A percentile compares a stretch with the other conserved stretches of the same genome.
phyloP scores from a whole-genome alignment of 1,284 basidiomycete genomes.

The Leccinum angustisporum region DNA sequence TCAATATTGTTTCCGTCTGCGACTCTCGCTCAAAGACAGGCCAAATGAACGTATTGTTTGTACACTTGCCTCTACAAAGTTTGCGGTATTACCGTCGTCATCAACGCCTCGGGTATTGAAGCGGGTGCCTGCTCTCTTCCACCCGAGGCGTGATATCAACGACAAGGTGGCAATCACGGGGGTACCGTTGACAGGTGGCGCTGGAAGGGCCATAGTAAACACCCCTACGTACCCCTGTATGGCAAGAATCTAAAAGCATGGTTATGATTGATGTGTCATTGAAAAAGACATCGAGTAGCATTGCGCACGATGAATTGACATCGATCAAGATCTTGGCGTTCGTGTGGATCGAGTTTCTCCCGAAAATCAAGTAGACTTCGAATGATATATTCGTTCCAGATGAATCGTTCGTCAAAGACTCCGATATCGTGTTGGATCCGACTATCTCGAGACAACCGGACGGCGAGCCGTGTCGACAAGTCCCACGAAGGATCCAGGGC shows the following conservation, averaged over 20 bases:
- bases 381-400: conserved; percentile 87
- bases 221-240: conserved; percentile 92
- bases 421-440: conserved; percentile 54
- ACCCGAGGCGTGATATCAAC: conserved; percentile 85
- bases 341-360: conserved; percentile 65
- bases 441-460: conserved; percentile 57
- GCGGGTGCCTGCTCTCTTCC: conserved; percentile 94
- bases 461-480: conserved; percentile 77
- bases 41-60: conserved; percentile 1
- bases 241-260: conserved; percentile 61
- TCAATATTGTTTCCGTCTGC: conserved; percentile 89
- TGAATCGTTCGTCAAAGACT: conserved; percentile 77
- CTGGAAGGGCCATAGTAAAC: conserved; percentile 68
- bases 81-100: conserved; percentile 96
- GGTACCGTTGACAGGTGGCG: conserved; percentile 67
- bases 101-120: conserved; percentile 98
- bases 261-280: conserved; percentile 15
- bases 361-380: conserved; percentile 80
- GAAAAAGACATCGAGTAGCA: conserved; percentile 31
- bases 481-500: conserved; percentile 84
- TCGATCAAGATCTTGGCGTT: conserved; percentile 69
- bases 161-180: conserved; percentile 71
- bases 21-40: conserved; percentile 12
- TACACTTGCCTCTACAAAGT: conserved; percentile 86
- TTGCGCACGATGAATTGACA: conserved; percentile 78